Percentiles rank a stretch among this genome's conserved stretches.
These are phyloP conservation scores for Mallotus nudiflorus DNA, from an alignment of 345 rosid species.

Conservation along the genomic window DNA sequence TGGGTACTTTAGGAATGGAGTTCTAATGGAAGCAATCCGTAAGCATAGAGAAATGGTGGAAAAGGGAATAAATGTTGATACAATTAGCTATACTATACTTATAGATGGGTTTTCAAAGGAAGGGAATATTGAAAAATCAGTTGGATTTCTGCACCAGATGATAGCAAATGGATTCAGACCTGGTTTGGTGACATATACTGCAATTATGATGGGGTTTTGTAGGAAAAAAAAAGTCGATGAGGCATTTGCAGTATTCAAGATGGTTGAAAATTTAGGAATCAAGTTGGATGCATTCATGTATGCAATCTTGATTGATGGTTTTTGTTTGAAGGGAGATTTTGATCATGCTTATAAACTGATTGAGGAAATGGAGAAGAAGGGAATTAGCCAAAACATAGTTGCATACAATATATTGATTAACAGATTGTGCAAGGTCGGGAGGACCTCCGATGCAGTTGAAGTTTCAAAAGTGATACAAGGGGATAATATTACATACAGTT, in stretches of 20 bases:
- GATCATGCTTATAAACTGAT: slow-evolving; percentile 47
- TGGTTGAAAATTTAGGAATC: slow-evolving; percentile 48
- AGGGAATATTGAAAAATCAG: slow-evolving; percentile 42
- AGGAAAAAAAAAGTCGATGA: slow-evolving; percentile 58
- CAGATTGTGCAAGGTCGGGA: slow-evolving; percentile 69
- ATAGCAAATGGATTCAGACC: slow-evolving; percentile 53
- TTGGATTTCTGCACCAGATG: slow-evolving; percentile 65
- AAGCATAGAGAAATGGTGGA: slow-evolving; percentile 51
- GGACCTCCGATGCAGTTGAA: slow-evolving; percentile 64
- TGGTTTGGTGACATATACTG: slow-evolving; percentile 56
- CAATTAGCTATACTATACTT: slow-evolving; percentile 55
- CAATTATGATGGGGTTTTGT: slow-evolving; percentile 61
- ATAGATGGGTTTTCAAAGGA: slow-evolving; percentile 57
- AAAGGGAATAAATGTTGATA: slow-evolving; percentile 49
- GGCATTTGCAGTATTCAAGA: slow-evolving; percentile 56
- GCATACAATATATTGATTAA: slow-evolving; percentile 63
- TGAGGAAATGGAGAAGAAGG: slow-evolving; percentile 71
- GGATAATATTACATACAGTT: slow-evolving; percentile 61
- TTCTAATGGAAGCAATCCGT: slow-evolving; percentile 46
- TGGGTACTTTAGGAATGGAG: slow-evolving; percentile 48
- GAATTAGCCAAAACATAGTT: slow-evolving; percentile 54
- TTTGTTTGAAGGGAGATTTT: slow-evolving; percentile 59
- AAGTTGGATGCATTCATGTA: slow-evolving; percentile 64
- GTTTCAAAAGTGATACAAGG: slow-evolving; percentile 57
- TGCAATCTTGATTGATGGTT: slow-evolving; percentile 71